These are phyloP conservation scores for Rubus parviflorus DNA, from an alignment of 306 rosid species.

Conservation along the genomic window DNA sequence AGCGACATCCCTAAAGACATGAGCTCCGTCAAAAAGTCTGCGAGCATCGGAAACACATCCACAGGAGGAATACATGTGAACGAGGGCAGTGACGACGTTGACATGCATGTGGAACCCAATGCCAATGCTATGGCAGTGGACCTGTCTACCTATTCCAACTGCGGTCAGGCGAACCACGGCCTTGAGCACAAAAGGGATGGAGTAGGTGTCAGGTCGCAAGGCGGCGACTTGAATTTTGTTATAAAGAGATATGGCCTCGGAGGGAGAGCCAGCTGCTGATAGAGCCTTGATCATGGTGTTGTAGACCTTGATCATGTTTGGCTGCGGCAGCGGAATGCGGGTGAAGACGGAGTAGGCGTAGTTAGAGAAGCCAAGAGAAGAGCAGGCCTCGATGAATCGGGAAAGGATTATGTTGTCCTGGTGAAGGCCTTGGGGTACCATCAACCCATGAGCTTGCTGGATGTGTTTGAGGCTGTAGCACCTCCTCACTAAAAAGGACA, in stretches of 20 bases:
- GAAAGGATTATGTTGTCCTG: constrained; percentile 46
- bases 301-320: constrained; percentile 38
- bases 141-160: constrained; percentile 36
- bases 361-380: constrained; percentile 40
- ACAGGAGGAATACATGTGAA: constrained; percentile 59
- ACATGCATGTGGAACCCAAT: constrained; percentile 39
- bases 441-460: constrained; percentile 45
- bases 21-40: constrained; percentile 44
- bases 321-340: constrained; percentile 9
- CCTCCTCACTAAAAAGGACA: neutral
- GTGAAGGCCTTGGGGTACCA: constrained; percentile 41
- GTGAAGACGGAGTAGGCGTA: constrained; percentile 50
- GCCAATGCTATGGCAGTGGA: constrained; percentile 51
- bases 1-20: constrained; percentile 15
- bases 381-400: constrained; percentile 43
- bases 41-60: constrained; percentile 45
- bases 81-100: constrained; percentile 38
- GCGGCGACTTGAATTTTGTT: constrained; percentile 26
- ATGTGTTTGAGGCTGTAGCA: constrained; percentile 36
- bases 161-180: constrained; percentile 34
- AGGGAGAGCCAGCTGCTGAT: constrained; percentile 19
- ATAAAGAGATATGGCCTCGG: constrained; percentile 37
- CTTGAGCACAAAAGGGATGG: constrained; percentile 58
- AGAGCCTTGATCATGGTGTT: constrained; percentile 53
- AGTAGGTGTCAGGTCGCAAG: constrained; percentile 52